phyloP scores from a whole-genome alignment of 2,329 filamentous ascomycete genomes.

The Tolypocladium pustulatum region DNA sequence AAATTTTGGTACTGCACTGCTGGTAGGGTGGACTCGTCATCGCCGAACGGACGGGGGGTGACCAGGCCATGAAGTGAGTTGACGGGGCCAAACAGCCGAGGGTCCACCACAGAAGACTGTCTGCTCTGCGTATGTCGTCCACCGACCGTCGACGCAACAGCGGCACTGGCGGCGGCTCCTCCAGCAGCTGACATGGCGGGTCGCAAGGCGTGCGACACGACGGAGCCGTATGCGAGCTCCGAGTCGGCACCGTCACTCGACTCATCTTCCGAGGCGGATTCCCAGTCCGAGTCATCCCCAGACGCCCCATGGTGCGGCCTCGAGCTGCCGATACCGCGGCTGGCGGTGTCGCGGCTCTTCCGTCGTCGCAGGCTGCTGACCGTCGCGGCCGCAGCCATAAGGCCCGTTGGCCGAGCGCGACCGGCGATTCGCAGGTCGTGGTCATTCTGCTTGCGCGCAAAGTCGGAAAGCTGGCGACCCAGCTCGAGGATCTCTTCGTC shows the following conservation, averaged over 20 bases:
- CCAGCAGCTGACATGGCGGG: constrained; percentile 11
- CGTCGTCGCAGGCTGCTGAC: constrained; percentile 30
- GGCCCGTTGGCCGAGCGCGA: constrained; percentile 12
- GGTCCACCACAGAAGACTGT: constrained; percentile 45
- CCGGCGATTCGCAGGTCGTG: constrained; percentile 35
- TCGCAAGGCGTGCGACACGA: constrained; percentile 13
- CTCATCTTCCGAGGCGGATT: constrained; percentile 42
- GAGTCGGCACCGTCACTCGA: constrained; percentile 27
- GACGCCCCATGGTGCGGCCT: constrained; percentile 25
- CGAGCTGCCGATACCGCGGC: constrained; percentile 28
- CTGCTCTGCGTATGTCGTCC: constrained; percentile 13
- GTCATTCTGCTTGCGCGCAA: constrained; percentile 40
- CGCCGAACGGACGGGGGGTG: constrained; percentile 42
- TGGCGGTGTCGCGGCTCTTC: constrained; percentile 19
- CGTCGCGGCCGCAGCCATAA: constrained; percentile 28
- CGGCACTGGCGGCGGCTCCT: constrained; percentile 23
- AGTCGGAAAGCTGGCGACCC: constrained; percentile 41
- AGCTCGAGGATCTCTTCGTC: constrained; percentile 49
- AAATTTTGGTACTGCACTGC: constrained; percentile 15
- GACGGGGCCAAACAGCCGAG: constrained; percentile 45
- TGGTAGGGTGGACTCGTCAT: constrained; percentile 18
- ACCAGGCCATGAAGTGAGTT: constrained; percentile 50
- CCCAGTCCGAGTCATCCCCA: constrained; percentile 44
- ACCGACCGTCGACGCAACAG: constrained; percentile 1
- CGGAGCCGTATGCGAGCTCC: constrained; percentile 24